Base-by-base conservation (phyloP, 2,329 filamentous ascomycete species). In the Coniella lustricola region DNA sequence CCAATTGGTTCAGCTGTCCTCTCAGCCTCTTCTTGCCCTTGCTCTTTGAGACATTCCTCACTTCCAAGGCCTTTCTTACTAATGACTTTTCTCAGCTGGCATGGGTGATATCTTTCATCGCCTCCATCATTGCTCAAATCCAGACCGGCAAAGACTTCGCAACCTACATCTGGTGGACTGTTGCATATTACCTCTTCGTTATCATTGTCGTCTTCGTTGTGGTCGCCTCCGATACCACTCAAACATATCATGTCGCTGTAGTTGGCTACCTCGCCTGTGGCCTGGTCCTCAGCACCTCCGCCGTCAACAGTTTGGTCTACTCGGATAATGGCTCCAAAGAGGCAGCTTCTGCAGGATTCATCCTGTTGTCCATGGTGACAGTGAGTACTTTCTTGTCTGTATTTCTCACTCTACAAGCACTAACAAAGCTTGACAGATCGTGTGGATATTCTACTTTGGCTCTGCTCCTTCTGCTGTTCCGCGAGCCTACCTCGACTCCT, bases 391-490 rank as follows among this genome's bases (percentile, higher is more conserved):
- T 17, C 2, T n/a, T 7, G 1, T n/a, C 7, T 4, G 7, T 10
- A 8, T n/a, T n/a, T n/a, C n/a, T n/a, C n/a, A n/a, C 14, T n/a
- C 37, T 18, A 31, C 37, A 29, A 4, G 22, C 41, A 29, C 49
- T 53, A 22, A 53, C 34, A 39, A 7, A 13, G 10, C 7, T 21
- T 21, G 13, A n/a, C 59, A 96, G 90, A 87, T 95, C 59, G 81
- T 97, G 51, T 98, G 93, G 93, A 95, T 96, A 58, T 95, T 97
- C 70, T 97, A 97, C 74, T 98, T 96, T 62, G 93, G 93, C 60
- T 95, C 91, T 2, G 85, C 90, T 16, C 90, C 91, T 1, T 87
- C 88, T 36, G 87, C 90, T 14, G 80, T 84, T 47, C 87, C 90
- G 55, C 87, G 91, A 59, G 84, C 88, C 49, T 95, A 94, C 65